Base-by-base conservation (phyloP, 805 yeast species). In the Tetrapisispora namnaoensis region DNA sequence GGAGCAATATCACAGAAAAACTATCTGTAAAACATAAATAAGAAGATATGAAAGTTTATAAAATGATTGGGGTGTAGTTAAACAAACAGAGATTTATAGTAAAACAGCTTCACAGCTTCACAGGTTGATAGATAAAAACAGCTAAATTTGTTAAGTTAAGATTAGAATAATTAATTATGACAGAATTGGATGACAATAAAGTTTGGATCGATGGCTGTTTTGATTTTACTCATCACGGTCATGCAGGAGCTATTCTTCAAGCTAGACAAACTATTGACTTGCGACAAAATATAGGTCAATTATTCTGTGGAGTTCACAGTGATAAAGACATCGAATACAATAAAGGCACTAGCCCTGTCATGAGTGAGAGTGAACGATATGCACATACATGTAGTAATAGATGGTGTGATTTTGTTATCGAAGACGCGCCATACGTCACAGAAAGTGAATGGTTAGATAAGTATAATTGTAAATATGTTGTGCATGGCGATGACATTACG, bases 161-260 rank as follows among this genome's bases (percentile, higher is more conserved):
- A 16, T 7, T 13, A 3, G n/a, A 17, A 17, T n/a, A 13, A 30
- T 30, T 5, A 18, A 18, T 10, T 7, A 44, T 44, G 46, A 32
- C 34, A 20, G 48, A 32, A 45, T 45, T 45, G 32, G 44, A 46
- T 37, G 49, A 46, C 9, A 41, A 62, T 40, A 69, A 83, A 46
- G 83, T 91, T 51, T 93, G 99, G 99, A 80, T 93, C 28, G 99
- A 93, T 65, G 99, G 99, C 0, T 93, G 99, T 64, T 93, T 93
- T 68, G 99, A 93, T 66, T 93, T 93, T 69, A 87, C 95, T 39
- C 99, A 93, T 65, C 98, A 93, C 61, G 98, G 95, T 22, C 99
- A 93, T 60, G 95, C 97, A 2, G 97, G 97, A 30, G 99, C 98
- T 20, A 81, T 93, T 78, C 69, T 86, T 49, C 99, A 93, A 65